Base-by-base conservation (phyloP, 23 red algal species). In the Gracilaria caudata region DNA sequence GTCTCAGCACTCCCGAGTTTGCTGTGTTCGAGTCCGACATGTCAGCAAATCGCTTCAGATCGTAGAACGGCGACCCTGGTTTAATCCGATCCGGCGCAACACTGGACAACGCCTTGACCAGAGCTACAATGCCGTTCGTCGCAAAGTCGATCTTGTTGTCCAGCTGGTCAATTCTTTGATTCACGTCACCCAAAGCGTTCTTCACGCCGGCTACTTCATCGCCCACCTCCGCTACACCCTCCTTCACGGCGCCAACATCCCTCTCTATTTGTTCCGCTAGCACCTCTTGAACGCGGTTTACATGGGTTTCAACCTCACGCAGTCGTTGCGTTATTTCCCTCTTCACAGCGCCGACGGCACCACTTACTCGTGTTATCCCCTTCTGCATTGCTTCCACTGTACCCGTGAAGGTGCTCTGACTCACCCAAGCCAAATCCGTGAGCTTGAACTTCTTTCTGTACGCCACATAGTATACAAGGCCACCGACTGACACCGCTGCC, bases 331-430 rank as follows among this genome's bases (percentile, higher is more conserved):
- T 72, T 46, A 89, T 44, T 43, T 89, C 85, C 20, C 85, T 61
- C 34, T 68, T 61, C 0, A 89, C 85, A 25, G 85, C 85, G 4
- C 85, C 71, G 1, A 89, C 29, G 34, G 61, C 85, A 7, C 85
- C 85, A 38, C 85, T 89, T 11, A 89, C 72, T 32, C 71, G 37
- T 6, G 68, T 53, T 45, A 89, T 89, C 0, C 85, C 85, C 25
- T 89, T 75, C 73, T 89, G 68, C 85, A 89, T 89, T 7, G 85
- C 70, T 20, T 61, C 74, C 25, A 89, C 85, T 6, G 85, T 89
- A 19, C 61, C 85, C 7, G 44, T 61, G 68, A 89, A 89, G 3
- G 53, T 78, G 35, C 53, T 55, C 46, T 77, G 68, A 35, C 68
- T 78, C 43, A 89, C 85, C 85, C 85, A 89, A 21, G 61, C 85